These are phyloP conservation scores for Umbelopsis vinacea DNA, from an alignment of 192 early-diverging fungal species.

Conservation along the genomic window DNA sequence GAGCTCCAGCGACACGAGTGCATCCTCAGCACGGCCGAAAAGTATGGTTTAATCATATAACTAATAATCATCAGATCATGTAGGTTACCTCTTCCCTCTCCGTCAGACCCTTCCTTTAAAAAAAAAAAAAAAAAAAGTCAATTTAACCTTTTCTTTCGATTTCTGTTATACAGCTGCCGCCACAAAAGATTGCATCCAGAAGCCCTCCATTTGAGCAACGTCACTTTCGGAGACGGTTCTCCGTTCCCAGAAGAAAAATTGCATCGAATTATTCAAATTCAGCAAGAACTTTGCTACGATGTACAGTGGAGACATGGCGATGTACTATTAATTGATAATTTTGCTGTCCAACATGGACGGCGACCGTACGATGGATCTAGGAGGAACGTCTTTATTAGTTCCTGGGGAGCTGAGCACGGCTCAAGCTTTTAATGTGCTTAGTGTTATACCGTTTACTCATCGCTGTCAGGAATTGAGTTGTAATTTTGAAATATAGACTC, in stretches of 20 bases:
- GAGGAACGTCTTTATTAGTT: constrained; percentile 19
- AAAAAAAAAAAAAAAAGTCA: too few relatives aligned
- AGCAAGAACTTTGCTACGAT: constrained; percentile 17
- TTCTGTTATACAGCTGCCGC: background rate
- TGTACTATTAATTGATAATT: constrained; percentile 14
- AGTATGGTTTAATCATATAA: constrained; percentile 17
- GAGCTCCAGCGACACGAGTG: background rate
- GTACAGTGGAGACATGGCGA: constrained; percentile 6
- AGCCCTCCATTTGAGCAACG: background rate
- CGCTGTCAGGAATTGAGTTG: background rate
- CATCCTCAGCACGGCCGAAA: constrained; percentile 2
- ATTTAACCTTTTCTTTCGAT: background rate
- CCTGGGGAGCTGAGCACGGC: background rate
- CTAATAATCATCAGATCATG: constrained; percentile 12
- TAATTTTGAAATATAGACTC: background rate
- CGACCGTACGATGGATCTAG: constrained; percentile 4
- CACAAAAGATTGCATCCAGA: constrained; percentile 15
- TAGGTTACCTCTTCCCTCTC: background rate
- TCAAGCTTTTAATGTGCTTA: background rate
- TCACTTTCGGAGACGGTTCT: constrained; percentile 7
- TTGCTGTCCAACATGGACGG: constrained; percentile 3
- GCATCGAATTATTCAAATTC: constrained; percentile 4
- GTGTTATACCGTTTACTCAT: too few relatives aligned
- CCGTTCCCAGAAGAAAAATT: constrained; percentile 6
- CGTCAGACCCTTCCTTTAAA: too few relatives aligned